phyloP scores from a whole-genome alignment of 2,329 filamentous ascomycete genomes.

The Alternaria incomplexa region DNA sequence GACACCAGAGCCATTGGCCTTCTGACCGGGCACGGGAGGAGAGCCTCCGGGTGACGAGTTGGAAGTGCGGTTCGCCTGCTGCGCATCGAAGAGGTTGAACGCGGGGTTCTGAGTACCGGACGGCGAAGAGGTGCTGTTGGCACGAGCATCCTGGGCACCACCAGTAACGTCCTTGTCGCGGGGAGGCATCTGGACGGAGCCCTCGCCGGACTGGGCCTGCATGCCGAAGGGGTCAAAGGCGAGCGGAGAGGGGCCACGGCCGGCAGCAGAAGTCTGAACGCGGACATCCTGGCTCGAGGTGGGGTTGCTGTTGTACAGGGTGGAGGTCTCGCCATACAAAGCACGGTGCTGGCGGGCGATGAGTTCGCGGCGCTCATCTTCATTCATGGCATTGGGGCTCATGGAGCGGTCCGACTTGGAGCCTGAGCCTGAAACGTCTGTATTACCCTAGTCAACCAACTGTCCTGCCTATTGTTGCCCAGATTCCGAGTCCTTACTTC shows the following conservation, averaged over 20 bases:
- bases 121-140: constrained; percentile 86
- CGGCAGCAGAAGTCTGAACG: constrained; percentile 64
- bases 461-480: constrained; percentile 64
- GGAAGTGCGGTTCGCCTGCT: constrained; percentile 78
- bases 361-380: constrained; percentile 93
- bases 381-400: constrained; percentile 86
- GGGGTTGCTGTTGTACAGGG: constrained; percentile 72
- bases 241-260: constrained; percentile 77
- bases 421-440: constrained; percentile 71
- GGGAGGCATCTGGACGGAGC: constrained; percentile 59
- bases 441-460: constrained; percentile 64
- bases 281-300: constrained; percentile 70
- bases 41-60: constrained; percentile 86
- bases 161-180: constrained; percentile 54
- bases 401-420: constrained; percentile 85
- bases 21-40: constrained; percentile 71
- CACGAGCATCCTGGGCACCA: constrained; percentile 67
- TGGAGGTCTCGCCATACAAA: constrained; percentile 78
- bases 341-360: constrained; percentile 95
- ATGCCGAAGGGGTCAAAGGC: constrained; percentile 74
- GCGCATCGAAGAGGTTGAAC: constrained; percentile 57
- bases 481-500: constrained; percentile 89
- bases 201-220: constrained; percentile 59
- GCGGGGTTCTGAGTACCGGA: constrained; percentile 66
- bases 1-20: constrained; percentile 69